Percentiles rank a stretch among this genome's conserved stretches.
These are phyloP conservation scores for Thraustochytrium sp. DNA, from an alignment of 352 stramenopile species.

Conservation along the genomic window DNA sequence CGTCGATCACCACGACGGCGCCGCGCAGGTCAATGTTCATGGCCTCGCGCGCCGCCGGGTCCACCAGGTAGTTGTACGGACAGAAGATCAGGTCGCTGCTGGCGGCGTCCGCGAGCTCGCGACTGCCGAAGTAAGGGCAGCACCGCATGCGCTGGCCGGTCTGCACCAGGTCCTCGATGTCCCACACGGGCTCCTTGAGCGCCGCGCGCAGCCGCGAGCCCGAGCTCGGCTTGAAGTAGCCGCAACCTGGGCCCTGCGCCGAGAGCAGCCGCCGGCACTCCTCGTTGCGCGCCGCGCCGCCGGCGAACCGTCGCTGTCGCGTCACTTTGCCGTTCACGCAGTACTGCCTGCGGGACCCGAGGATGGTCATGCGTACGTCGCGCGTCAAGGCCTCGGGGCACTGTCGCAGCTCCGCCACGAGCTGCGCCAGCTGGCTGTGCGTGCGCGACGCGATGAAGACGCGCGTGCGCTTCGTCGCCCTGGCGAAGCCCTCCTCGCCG, in stretches of 20 bases:
- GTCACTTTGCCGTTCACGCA: slow-evolving; percentile 39
- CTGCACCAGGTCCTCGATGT: slow-evolving; percentile 38
- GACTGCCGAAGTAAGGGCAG: slow-evolving; percentile 31
- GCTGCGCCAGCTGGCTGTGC: slow-evolving; percentile 83
- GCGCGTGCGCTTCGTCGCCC: not conserved
- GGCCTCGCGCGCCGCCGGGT: not conserved
- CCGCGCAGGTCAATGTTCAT: slow-evolving; percentile 21
- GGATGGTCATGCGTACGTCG: not conserved
- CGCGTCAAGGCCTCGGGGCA: not conserved
- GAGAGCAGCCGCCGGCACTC: not conserved
- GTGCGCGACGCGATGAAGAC: slow-evolving; percentile 87
- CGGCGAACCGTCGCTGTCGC: not conserved
- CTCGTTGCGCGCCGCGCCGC: slow-evolving; percentile 10
- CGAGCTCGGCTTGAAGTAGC: not conserved
- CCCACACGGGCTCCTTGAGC: not conserved
- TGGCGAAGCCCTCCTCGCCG: too few species aligned
- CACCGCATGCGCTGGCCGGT: not conserved
- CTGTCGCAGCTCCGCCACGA: slow-evolving; percentile 77
- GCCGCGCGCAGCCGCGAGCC: not conserved
- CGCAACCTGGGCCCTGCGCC: not conserved
- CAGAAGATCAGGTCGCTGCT: slow-evolving; percentile 58
- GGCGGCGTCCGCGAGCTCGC: not conserved
- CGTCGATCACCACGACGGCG: slow-evolving; percentile 64
- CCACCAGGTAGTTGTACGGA: slow-evolving; percentile 37
- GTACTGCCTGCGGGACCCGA: slow-evolving; percentile 32